Evolutionary conservation across 2,329 filamentous ascomycete genomes (phyloP).

Genomic region (Helotiales sp.): DNA sequence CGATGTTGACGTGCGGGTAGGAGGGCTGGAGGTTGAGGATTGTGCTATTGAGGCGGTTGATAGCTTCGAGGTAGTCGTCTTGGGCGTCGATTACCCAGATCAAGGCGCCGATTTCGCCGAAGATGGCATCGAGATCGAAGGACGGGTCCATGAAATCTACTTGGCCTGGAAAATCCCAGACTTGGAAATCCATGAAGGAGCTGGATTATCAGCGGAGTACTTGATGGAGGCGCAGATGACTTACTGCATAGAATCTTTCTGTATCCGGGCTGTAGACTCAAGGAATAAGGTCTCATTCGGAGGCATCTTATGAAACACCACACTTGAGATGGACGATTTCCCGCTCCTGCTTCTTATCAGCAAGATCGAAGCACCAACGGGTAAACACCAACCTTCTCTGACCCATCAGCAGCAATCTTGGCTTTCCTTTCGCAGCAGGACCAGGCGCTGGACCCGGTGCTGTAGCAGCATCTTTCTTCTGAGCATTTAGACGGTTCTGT

Average conservation of each 20-base stretch:
- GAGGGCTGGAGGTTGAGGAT: constrained; percentile 87
- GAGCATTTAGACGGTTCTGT: constrained; percentile 61
- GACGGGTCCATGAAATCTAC: constrained; percentile 89
- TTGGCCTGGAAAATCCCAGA: constrained; percentile 97
- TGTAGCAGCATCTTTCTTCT: constrained; percentile 53
- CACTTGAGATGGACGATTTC: constrained; percentile 97
- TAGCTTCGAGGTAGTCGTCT: constrained; percentile 94
- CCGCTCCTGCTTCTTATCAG: constrained; percentile 71
- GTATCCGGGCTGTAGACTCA: constrained; percentile 91
- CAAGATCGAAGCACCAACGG: neutral
- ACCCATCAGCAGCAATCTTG: constrained; percentile 90
- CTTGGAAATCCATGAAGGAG: constrained; percentile 99
- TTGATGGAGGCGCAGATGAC: constrained; percentile 44
- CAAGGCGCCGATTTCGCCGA: constrained; percentile 89
- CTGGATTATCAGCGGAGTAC: constrained; percentile 52
- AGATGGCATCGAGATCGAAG: constrained; percentile 92
- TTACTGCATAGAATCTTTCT: constrained; percentile 94
- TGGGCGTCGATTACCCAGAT: constrained; percentile 99
- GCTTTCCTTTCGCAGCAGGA: constrained; percentile 66
- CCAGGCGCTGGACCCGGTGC: constrained; percentile 52
- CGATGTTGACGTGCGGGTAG: constrained; percentile 93
- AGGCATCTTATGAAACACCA: constrained; percentile 98
- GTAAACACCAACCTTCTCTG: constrained; percentile 74
- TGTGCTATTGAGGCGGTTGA: constrained; percentile 83
- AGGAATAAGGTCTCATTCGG: constrained; percentile 95